These are phyloP conservation scores for Cicer judaicum DNA, from an alignment of 306 rosid species.

Conservation along the genomic window DNA sequence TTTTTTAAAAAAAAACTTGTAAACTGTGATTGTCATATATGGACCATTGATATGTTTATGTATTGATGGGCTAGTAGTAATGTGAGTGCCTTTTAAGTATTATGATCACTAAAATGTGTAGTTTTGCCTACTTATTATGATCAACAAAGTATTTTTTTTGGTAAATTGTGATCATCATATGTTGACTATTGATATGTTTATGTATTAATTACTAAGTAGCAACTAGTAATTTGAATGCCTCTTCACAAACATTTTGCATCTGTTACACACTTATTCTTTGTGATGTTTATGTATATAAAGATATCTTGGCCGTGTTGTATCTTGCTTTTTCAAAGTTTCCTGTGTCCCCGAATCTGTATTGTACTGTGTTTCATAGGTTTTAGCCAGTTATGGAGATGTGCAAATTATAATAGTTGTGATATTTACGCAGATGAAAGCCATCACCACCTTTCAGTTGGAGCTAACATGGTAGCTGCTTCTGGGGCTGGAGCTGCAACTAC, in stretches of 20 bases:
- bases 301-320: background rate
- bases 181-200: background rate
- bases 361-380: background rate
- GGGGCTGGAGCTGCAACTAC: slow-evolving; percentile 93
- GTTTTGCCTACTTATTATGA: background rate
- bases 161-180: background rate
- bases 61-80: background rate
- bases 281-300: background rate
- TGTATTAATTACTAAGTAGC: background rate
- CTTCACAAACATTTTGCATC: background rate
- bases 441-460: slow-evolving; percentile 78
- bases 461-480: slow-evolving; percentile 84
- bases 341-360: background rate
- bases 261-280: background rate
- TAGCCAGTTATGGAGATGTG: background rate
- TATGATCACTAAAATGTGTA: background rate
- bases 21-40: background rate
- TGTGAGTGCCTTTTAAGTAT: background rate
- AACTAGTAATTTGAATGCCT: background rate
- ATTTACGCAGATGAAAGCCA: slow-evolving; percentile 63
- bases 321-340: background rate
- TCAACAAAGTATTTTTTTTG: background rate
- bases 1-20: no score
- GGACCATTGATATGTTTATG: background rate
- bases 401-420: slow-evolving; percentile 37